Percentiles rank a stretch among this genome's conserved stretches.
These are phyloP conservation scores for Eucalyptus pauciflora DNA, from an alignment of 345 rosid species.

Conservation along the genomic window DNA sequence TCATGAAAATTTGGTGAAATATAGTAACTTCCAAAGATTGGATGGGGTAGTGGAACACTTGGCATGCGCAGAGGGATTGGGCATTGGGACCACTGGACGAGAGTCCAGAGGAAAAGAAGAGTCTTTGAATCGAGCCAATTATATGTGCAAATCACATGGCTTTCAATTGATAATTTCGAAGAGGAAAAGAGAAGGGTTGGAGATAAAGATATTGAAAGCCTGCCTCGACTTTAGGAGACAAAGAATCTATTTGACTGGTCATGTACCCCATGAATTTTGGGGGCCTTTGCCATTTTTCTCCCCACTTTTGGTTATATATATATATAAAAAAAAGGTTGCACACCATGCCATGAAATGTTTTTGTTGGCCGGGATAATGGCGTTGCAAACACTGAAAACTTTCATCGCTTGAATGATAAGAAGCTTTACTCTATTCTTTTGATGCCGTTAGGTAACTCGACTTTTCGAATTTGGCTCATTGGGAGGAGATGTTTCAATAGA, in stretches of 20 bases:
- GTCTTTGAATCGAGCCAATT: neutral
- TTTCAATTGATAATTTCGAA: neutral
- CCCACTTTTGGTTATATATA: neutral
- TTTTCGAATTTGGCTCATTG: neutral
- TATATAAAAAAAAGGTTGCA: neutral
- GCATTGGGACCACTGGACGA: neutral
- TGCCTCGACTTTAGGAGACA: neutral
- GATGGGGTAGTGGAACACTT: neutral
- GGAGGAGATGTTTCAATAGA: neutral
- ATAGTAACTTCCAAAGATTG: neutral
- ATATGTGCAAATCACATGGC: neutral
- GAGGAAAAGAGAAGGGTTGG: neutral
- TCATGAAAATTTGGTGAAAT: neutral
- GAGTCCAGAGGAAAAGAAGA: neutral
- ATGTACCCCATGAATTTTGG: neutral
- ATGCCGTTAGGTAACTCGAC: neutral
- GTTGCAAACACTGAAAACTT: neutral
- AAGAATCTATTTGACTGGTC: neutral
- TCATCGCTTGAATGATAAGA: neutral
- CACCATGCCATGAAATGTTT: neutral
- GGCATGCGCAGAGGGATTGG: neutral
- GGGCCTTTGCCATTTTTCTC: neutral
- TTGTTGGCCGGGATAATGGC: neutral
- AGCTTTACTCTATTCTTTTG: neutral
- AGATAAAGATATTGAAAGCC: neutral